Evolutionary conservation across 139 green algal species (phyloP), one percentile per base, ranked within the genome.

Genomic region (Astrephomene gubernaculifera): DNA sequence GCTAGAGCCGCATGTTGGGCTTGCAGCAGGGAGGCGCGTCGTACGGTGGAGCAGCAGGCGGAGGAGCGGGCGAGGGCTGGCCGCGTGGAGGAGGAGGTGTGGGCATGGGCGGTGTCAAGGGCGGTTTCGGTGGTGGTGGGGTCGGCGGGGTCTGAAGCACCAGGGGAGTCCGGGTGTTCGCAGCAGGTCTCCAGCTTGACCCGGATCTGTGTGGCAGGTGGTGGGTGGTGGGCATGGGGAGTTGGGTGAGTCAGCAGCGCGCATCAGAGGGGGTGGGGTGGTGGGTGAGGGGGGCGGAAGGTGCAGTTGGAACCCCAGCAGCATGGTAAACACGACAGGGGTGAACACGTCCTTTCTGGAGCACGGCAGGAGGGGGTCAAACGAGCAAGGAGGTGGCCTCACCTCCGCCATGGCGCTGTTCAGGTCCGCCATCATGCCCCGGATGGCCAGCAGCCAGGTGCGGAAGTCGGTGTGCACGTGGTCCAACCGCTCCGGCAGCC

Each of bases 381-480:
- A 45, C 35, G 6, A 12, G 8, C 64, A 33, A 4, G 10, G 25
- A 22, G n/a, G 0, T 39, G 12, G 25, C 33, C 69, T 3, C 69
- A 75, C 69, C 69, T 54, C 25, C 7, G 35, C 39, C 69, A 75
- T 75, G 39, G 33, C 33, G 1, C 36, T 4, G 25, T 36, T 35
- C 39, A 75, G 69, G 69, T 75, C 69, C 3, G 2, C 24, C 41
- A 75, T 54, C 69, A 75, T 75, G 25, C 33, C 69, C 41, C 69
- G 69, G 7, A 75, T 75, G 69, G 69, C 22, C 4, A 21, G 12
- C 69, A 75, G 4, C 69, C 69, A 75, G 17, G 41, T 4, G 2
- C 25, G 25, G 33, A 60, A 75, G 69, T 57, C 41, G 9, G 1
- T 19, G 33, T 8, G 8, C 6, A 7, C 10, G 10, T 29, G 27